A percentile compares a stretch with the other conserved stretches of the same genome.
phyloP scores from a whole-genome alignment of 805 yeast species.

The Lachancea sp. region DNA sequence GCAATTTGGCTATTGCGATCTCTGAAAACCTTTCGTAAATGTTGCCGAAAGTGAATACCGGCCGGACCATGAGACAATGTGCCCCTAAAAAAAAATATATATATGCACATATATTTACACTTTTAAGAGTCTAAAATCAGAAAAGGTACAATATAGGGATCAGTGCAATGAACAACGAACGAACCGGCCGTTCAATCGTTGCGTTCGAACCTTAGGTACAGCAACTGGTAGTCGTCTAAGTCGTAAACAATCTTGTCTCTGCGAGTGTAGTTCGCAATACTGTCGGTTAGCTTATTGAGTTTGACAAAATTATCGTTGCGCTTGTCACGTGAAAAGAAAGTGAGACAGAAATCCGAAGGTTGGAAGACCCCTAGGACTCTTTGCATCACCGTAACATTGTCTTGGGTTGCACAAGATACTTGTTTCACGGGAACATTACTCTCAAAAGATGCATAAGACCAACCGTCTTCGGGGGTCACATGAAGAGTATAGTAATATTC shows the following conservation, averaged over 20 bases:
- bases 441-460: slow-evolving; percentile 96
- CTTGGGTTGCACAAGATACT: slow-evolving; percentile 32
- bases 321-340: slow-evolving; percentile 37
- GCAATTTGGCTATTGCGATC: no score
- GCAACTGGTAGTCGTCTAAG: slow-evolving; percentile 62
- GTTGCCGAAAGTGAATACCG: no score
- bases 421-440: slow-evolving; percentile 60
- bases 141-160: no score
- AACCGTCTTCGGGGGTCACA: slow-evolving; percentile 88
- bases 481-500: slow-evolving; percentile 77
- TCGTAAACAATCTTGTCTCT: slow-evolving; percentile 69
- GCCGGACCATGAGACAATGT: no score
- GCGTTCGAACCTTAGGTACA: slow-evolving; percentile 58
- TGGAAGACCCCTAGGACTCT: slow-evolving; percentile 58
- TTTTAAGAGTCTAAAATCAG: no score
- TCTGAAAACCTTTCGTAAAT: no score
- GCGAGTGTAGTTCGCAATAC: slow-evolving; percentile 44
- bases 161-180: no score
- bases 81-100: no score
- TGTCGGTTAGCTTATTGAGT: slow-evolving; percentile 30
- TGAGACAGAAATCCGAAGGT: slow-evolving; percentile 70
- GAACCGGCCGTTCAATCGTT: background rate
- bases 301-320: slow-evolving; percentile 31
- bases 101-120: no score
- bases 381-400: slow-evolving; percentile 49